These are phyloP conservation scores for Alopecurus myosuroides DNA, from an alignment of 176 grass and related monocot genomes.

Conservation along the genomic window DNA sequence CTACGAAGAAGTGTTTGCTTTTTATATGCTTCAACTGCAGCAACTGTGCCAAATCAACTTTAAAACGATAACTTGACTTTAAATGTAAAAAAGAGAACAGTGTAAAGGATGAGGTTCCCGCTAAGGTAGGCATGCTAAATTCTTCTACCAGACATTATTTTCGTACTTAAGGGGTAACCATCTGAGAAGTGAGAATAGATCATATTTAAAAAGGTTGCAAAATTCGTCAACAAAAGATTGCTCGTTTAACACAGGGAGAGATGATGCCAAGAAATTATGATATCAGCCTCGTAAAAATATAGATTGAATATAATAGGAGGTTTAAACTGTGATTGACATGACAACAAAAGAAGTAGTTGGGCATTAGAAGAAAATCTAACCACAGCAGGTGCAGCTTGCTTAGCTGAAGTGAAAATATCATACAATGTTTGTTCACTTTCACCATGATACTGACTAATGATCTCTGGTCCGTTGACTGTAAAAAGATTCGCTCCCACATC, in stretches of 20 bases:
- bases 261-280: neutral
- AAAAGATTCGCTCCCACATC: conserved; percentile 57
- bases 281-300: neutral
- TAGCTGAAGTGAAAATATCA: conserved; percentile 76
- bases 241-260: neutral
- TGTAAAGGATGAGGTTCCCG: neutral
- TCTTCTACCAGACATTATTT: neutral
- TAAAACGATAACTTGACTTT: neutral
- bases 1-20: neutral
- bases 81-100: conserved; percentile 8
- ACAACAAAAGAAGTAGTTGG: neutral
- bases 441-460: conserved; percentile 82
- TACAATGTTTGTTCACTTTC: conserved; percentile 79
- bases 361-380: conserved; percentile 53
- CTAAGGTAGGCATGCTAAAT: conserved; percentile 8
- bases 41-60: neutral
- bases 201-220: neutral
- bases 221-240: neutral
- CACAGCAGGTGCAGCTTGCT: conserved; percentile 66
- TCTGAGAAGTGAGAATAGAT: neutral
- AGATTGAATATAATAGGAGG: neutral
- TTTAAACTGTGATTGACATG: neutral
- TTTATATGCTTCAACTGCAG: neutral
- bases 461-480: conserved; percentile 82
- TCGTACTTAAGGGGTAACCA: neutral